Base-by-base conservation (phyloP, 305 asterid species). In the Petunia hybrid region DNA sequence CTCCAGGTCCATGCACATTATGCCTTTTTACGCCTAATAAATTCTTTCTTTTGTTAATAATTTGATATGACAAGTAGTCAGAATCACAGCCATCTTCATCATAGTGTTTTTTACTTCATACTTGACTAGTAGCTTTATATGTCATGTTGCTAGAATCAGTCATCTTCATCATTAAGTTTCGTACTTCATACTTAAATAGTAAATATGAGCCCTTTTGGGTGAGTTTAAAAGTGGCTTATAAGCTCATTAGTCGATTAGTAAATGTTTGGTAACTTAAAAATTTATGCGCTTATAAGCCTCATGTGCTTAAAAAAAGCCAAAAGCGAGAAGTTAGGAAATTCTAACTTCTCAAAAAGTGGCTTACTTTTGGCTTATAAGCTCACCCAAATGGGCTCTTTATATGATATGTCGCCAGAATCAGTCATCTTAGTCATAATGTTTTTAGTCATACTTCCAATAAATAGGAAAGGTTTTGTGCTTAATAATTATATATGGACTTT, bases 121-220 rank as follows among this genome's bases (percentile, higher is more conserved):
- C 31, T 22, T 22, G 31, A 22, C 31, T 22, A 22, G 31, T 22
- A 22, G 31, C 61, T 71, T 71, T 13, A 46, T 71, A 46, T 71
- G 43, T 31, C 60, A 35, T 71, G 62, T 71, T 71, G 62, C 62
- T 31, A 71, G 62, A 71, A 71, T 55, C 45, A 38, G 79, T n/a
- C 38, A 57, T 53, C 31, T 60, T 62, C 14, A 14, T 51, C 8
- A 51, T 10, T 16, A 2, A 40, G 7, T 22, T 57, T 38, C 57
- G 38, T 38, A 6, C 48, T 77, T 46, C 57, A 22, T 22, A 22
- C 31, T 22, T 22, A 22, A 22, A 22, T 22, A 22, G 31, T 22
- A 22, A 22, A 0, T 22, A 22, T 22, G 31, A 22, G 31, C 31
- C 31, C 31, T 22, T 22, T 22, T 22, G 31, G 31, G 31, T 22